Evolutionary conservation across 1,284 basidiomycete genomes (phyloP), one percentile per base, ranked within the genome.

Genomic region (Amylostereum chailletii): DNA sequence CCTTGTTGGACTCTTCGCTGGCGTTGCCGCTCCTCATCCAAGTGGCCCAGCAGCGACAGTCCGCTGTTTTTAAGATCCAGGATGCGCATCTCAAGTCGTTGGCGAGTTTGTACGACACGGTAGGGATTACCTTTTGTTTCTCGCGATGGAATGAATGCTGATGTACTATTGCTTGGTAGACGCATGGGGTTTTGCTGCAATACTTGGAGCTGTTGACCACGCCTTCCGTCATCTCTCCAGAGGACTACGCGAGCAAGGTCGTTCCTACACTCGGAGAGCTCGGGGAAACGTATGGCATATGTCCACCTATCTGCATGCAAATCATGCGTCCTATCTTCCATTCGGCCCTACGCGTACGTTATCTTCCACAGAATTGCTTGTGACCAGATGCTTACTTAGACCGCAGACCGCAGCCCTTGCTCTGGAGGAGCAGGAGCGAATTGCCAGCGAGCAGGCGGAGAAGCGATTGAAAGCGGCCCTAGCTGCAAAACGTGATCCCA

Each of bases 221-320:
- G 5, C 78, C 83, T 2, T 65, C 71, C 10, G 76, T 85, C 11
- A 66, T 87, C 36, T 59, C 75, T 31, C 65, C 77, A 3, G 66
- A 79, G 52, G 84, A 86, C 49, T 89, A 88, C 57, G 76, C 78
- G 7, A 68, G 67, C 45, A 81, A 77, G 60, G 69, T 86, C 29
- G 63, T 88, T 3, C 93, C 93, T 1, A 69, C 84, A 11, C 71
- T 96, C 5, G 70, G 71, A 1, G 83, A 88, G 41, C 74, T 97
- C 6, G 81, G 82, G 47, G 72, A 77, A 44, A 73, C 77, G 41
- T 94, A 86, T 64, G 87, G 83, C 2, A 79, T 97, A 45, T 82
- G 83, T 53, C 79, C 86, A 37, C 80, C 88, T 7, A 83, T 94
- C 51, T 90, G 90, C 49, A 95, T 96, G 87, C 90, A 93, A 60